phyloP scores from a whole-genome alignment of 2,329 filamentous ascomycete species.

The Penicillium sp. region DNA sequence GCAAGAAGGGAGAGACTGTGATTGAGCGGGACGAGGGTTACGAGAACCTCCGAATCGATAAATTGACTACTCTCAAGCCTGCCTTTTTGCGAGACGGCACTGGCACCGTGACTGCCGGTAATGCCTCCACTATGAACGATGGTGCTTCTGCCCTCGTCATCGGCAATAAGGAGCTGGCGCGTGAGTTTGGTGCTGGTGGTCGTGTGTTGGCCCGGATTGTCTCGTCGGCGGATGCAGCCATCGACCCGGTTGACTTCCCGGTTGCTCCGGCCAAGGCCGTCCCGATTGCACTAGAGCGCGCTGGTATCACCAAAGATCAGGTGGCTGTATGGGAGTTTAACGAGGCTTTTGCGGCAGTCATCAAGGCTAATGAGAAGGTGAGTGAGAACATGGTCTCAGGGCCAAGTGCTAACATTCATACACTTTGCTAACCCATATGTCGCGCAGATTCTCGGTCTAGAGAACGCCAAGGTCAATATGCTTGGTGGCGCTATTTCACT shows the following conservation, averaged over 20 bases:
- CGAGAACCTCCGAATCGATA: conserved; percentile 80
- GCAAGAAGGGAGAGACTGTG: conserved; percentile 76
- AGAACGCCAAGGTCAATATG: conserved; percentile 77
- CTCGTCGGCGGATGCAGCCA: conserved; percentile 81
- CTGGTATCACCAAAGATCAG: conserved; percentile 86
- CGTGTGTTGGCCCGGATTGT: conserved; percentile 85
- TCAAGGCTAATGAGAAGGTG: conserved; percentile 89
- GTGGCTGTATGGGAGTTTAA: conserved; percentile 98
- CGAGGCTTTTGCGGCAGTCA: conserved; percentile 93
- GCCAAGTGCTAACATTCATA: not conserved
- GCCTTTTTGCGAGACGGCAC: conserved; percentile 84
- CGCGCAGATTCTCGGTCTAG: conserved; percentile 70
- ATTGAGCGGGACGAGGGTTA: conserved; percentile 86
- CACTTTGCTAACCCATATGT: conserved; percentile 14
- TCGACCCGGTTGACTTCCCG: conserved; percentile 91
- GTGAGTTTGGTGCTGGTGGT: conserved; percentile 72
- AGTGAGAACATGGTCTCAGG: conserved; percentile 42
- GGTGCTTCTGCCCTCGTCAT: conserved; percentile 88
- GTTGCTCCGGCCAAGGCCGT: conserved; percentile 90
- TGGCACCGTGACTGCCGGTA: conserved; percentile 90
- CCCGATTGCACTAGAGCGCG: conserved; percentile 80
- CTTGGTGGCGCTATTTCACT: conserved; percentile 88
- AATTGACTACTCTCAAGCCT: conserved; percentile 81
- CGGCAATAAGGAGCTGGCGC: conserved; percentile 74
- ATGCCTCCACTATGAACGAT: conserved; percentile 91